These are phyloP conservation scores for Scopulariopsis brevicaulis DNA, from an alignment of 2,329 filamentous ascomycete species.

Conservation along the genomic window DNA sequence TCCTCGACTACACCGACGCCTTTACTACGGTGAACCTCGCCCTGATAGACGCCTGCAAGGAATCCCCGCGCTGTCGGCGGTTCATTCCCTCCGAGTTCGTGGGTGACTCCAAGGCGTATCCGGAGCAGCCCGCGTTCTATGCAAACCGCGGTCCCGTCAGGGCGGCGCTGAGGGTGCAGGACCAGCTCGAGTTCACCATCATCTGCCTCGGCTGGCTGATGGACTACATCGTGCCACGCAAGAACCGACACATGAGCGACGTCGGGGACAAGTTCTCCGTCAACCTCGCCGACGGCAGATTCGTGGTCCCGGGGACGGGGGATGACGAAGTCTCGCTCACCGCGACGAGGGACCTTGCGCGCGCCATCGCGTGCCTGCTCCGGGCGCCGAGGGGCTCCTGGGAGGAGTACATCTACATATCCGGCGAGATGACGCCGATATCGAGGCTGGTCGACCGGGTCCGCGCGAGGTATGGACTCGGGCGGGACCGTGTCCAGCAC, in stretches of 20 bases:
- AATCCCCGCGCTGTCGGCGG: slow-evolving; percentile 7
- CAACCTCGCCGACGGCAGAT: slow-evolving; percentile 1
- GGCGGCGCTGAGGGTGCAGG: slow-evolving; percentile 5
- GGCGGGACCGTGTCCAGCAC: slow-evolving; percentile 4
- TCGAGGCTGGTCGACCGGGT: background rate
- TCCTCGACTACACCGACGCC: slow-evolving; percentile 6
- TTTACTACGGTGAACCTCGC: slow-evolving; percentile 7
- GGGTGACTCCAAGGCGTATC: slow-evolving; percentile 6
- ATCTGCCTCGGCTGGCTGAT: slow-evolving; percentile 8
- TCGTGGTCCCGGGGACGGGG: background rate
- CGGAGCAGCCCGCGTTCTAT: slow-evolving; percentile 10
- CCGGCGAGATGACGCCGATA: slow-evolving; percentile 6
- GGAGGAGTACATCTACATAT: slow-evolving; percentile 7
- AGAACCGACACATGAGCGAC: slow-evolving; percentile 7
- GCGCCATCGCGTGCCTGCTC: slow-evolving; percentile 6
- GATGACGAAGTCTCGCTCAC: slow-evolving; percentile 1
- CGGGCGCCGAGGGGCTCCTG: slow-evolving; percentile 1
- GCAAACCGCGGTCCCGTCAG: slow-evolving; percentile 3
- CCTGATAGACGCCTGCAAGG: slow-evolving; percentile 9
- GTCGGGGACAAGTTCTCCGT: slow-evolving; percentile 5
- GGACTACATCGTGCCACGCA: slow-evolving; percentile 7
- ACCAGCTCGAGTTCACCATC: slow-evolving; percentile 9
- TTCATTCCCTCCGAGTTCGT: slow-evolving; percentile 10
- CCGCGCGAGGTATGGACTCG: background rate
- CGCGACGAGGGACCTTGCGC: slow-evolving; percentile 5